These are phyloP conservation scores for Sapria himalayana DNA, from an alignment of 345 rosid species.

Conservation along the genomic window DNA sequence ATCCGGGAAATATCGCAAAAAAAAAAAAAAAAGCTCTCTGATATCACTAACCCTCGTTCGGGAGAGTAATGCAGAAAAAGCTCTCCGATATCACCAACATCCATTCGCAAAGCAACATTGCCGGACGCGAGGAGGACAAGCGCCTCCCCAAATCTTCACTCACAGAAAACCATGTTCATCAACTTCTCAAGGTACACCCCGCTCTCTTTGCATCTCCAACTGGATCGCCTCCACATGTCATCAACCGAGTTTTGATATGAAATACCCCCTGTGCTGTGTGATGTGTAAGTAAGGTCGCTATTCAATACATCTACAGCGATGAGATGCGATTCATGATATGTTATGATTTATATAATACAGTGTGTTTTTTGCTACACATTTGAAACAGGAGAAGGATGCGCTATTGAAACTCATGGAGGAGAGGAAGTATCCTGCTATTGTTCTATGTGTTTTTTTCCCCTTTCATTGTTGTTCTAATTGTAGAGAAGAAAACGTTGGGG, in stretches of 20 bases:
- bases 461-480: not conserved
- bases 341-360: too few relatives aligned
- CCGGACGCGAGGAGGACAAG: conserved; percentile 11
- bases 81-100: conserved; percentile 16
- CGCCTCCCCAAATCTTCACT: conserved; percentile 8
- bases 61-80: conserved; percentile 11
- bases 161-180: conserved; percentile 16
- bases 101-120: conserved; percentile 8
- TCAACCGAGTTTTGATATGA: not conserved
- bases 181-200: conserved; percentile 23
- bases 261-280: too few relatives aligned
- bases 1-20: conserved; percentile 2
- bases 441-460: not conserved
- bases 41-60: conserved; percentile 16
- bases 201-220: not conserved
- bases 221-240: not conserved
- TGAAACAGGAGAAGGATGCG: conserved; percentile 36
- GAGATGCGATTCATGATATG: too few relatives aligned
- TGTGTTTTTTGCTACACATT: not conserved
- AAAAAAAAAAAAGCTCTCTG: conserved; percentile 11
- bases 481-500: not conserved
- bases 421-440: conserved; percentile 46
- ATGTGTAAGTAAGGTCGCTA: too few relatives aligned
- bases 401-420: conserved; percentile 46
- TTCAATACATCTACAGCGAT: too few relatives aligned